Percentiles rank a stretch among this genome's conserved stretches.
These are phyloP conservation scores for Brassica balearica DNA, from an alignment of 441 rosid genomes.

Conservation along the genomic window DNA sequence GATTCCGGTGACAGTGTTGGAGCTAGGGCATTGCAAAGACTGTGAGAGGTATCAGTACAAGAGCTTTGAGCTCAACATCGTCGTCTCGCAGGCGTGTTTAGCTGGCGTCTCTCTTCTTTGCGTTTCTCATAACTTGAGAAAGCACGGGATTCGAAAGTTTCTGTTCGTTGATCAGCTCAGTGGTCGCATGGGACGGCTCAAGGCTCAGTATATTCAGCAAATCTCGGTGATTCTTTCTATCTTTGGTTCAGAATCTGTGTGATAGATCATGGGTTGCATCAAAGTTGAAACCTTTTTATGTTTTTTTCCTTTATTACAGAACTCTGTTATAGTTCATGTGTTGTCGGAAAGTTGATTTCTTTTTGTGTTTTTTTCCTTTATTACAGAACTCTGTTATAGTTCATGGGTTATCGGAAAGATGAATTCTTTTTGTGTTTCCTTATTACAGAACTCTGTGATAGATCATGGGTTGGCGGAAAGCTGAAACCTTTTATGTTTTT, in stretches of 20 bases:
- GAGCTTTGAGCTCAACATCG: slow-evolving; percentile 69
- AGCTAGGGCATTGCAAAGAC: slow-evolving; percentile 56
- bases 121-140: slow-evolving; percentile 75
- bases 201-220: slow-evolving; percentile 59
- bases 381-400: not conserved
- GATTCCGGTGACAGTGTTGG: slow-evolving; percentile 64
- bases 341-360: not conserved
- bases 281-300: not conserved
- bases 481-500: slow-evolving; percentile 44
- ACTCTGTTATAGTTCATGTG: slow-evolving; percentile 57
- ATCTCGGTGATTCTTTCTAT: slow-evolving; percentile 50
- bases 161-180: slow-evolving; percentile 78
- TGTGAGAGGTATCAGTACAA: slow-evolving; percentile 65
- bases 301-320: slow-evolving; percentile 37
- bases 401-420: not conserved
- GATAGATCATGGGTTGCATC: not conserved
- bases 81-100: slow-evolving; percentile 68
- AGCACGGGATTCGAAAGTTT: slow-evolving; percentile 75
- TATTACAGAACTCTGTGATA: slow-evolving; percentile 56
- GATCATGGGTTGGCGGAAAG: slow-evolving; percentile 40
- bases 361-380: not conserved
- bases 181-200: slow-evolving; percentile 61
- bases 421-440: not conserved
- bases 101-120: slow-evolving; percentile 82
- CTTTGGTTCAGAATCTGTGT: not conserved